Evolutionary conservation across 208 protist genomes (phyloP), one percentile per base, ranked within the genome.

Genomic region (Spongospora subterranea): DNA sequence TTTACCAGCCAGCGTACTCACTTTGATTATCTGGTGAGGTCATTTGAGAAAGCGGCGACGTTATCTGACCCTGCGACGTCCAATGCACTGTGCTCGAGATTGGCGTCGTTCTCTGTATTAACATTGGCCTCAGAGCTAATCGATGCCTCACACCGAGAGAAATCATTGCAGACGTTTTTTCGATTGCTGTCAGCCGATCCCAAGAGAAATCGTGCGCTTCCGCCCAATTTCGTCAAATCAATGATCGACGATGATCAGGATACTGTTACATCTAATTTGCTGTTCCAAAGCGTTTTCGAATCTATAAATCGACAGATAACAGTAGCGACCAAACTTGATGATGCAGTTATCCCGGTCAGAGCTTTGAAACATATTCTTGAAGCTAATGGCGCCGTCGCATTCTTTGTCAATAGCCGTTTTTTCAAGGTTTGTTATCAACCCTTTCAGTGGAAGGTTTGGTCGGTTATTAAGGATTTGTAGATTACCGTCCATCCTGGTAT

Each of bases 221-320:
- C 71, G n/a, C 35, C 71, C 11, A 43, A 43, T 43, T 82, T 82
- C n/a, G 17, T 82, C 11, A 82, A 82, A n/a, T 13, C 35, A 35
- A 82, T 82, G 71, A 82, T 82, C 71, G 71, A 82, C 35, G 71
- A 82, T 20, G 71, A 82, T 35, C 35, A 35, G 17, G 71, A 82
- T 82, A n/a, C n/a, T 20, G n/a, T 6, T 13, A 82, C n/a, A n/a
- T 6, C 71, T 20, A 6, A 82, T 6, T 6, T n/a, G 6, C 71
- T 82, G 71, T 82, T 82, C n/a, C 40, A 35, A 13, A 45, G 35
- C 40, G n/a, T 82, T 13, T n/a, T 82, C n/a, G 35, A 82, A 13
- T 13, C 6, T 6, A 82, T 82, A 6, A 17, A 35, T 6, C 6
- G 17, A 6, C 6, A 82, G 71, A 43, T 35, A 20, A 43, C 6